Conservation (phyloP, 139 green algal genomes). For the Picochlorum sp. region DNA sequence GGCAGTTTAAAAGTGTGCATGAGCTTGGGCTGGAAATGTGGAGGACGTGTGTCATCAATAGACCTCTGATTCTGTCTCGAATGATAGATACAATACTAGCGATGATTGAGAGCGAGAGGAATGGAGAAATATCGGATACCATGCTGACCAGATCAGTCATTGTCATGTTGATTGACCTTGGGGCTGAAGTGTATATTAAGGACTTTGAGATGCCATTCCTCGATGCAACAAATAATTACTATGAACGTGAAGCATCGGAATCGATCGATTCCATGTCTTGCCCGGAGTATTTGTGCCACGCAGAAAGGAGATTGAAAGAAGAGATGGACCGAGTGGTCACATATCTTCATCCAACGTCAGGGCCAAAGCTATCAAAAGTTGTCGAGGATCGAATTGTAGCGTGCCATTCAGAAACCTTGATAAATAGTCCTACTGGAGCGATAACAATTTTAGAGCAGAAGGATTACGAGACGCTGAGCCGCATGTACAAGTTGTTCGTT, state of each 20-base stretch:
- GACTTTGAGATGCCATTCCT: constrained; percentile 93
- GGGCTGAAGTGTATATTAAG: constrained; percentile 67
- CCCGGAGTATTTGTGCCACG: constrained; percentile 78
- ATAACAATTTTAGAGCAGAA: constrained; percentile 70
- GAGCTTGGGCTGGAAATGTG: constrained; percentile 89
- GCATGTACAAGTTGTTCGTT: constrained; percentile 86
- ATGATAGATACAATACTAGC: constrained; percentile 68
- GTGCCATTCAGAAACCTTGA: constrained; percentile 72
- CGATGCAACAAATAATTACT: constrained; percentile 74
- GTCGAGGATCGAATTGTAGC: constrained; percentile 82
- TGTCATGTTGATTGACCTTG: constrained; percentile 88
- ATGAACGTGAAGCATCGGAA: constrained; percentile 68
- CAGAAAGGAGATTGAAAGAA: constrained; percentile 76
- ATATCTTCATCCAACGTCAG: constrained; percentile 73
- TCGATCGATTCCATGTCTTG: constrained; percentile 69
- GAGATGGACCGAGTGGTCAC: constrained; percentile 74
- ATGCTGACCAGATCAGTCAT: constrained; percentile 68
- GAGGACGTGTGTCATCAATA: constrained; percentile 75
- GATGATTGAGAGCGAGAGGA: constrained; percentile 59
- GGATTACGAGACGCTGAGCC: constrained; percentile 71
- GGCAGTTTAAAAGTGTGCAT: constrained; percentile 56
- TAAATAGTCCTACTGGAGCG: constrained; percentile 79
- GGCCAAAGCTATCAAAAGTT: constrained; percentile 61
- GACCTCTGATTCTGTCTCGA: constrained; percentile 54
- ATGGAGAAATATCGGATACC: constrained; percentile 77